A percentile compares a stretch with the other conserved stretches of the same genome.
These are phyloP conservation scores for Fusarium sp. DNA, from an alignment of 2,329 filamentous ascomycete species.

Conservation along the genomic window DNA sequence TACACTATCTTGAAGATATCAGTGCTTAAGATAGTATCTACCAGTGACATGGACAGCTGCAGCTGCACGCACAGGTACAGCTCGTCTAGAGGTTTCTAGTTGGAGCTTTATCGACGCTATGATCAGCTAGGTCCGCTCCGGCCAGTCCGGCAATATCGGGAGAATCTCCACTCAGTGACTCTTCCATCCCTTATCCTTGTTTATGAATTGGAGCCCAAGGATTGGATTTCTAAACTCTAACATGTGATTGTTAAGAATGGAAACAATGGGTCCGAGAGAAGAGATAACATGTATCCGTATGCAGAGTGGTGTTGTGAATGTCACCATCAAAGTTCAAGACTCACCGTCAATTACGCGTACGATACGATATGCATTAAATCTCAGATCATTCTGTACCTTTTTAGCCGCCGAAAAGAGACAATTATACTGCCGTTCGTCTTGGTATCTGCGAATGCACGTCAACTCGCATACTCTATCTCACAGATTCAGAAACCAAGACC, in stretches of 20 bases:
- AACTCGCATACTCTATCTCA: conserved; percentile 22
- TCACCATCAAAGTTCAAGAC: not conserved
- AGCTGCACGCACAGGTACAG: not conserved
- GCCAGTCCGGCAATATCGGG: conserved; percentile 28
- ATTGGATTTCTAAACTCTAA: conserved; percentile 18
- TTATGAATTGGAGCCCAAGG: conserved; percentile 25
- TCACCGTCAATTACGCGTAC: conserved; percentile 32
- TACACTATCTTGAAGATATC: not conserved
- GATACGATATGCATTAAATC: conserved; percentile 12
- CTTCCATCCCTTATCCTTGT: not conserved
- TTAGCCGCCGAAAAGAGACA: conserved; percentile 4
- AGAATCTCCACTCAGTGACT: conserved; percentile 12
- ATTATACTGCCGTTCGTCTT: conserved; percentile 3
- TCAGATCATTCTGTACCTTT: not conserved
- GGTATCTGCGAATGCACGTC: conserved; percentile 34
- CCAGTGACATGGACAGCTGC: not conserved
- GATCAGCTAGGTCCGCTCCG: conserved; percentile 28
- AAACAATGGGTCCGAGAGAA: not conserved
- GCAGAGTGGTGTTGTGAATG: conserved; percentile 6
- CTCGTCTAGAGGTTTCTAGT: conserved; percentile 32
- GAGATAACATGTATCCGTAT: conserved; percentile 14
- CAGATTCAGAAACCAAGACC: conserved; percentile 17
- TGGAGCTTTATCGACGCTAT: conserved; percentile 32
- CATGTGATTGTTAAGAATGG: conserved; percentile 33
- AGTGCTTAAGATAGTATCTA: not conserved